Evolutionary conservation across 257 asterid genomes (phyloP).

Genomic region (Plantago ovata): DNA sequence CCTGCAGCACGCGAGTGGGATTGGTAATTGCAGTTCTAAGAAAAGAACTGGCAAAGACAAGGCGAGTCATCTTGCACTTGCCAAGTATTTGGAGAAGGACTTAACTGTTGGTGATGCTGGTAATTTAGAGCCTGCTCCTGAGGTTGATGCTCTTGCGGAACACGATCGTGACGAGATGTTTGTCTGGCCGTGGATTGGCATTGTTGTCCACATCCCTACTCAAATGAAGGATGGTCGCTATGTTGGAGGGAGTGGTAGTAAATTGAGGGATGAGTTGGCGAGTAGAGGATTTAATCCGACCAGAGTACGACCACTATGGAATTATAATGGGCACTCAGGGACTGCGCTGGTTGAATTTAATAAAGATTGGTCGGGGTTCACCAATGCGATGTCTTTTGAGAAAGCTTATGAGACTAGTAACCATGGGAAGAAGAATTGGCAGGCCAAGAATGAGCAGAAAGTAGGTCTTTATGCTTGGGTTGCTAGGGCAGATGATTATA

Average conservation of each 20-base stretch:
- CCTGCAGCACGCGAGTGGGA: constrained; percentile 61
- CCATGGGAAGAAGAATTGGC: constrained; percentile 75
- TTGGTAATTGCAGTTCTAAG: constrained; percentile 46
- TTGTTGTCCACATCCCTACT: constrained; percentile 60
- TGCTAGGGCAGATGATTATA: constrained; percentile 85
- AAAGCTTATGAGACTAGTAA: constrained; percentile 56
- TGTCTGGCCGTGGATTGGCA: constrained; percentile 96
- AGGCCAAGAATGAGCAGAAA: constrained; percentile 32
- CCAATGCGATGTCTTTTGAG: constrained; percentile 74
- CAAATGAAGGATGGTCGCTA: constrained; percentile 50
- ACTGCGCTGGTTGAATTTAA: constrained; percentile 74
- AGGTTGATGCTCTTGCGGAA: constrained; percentile 46
- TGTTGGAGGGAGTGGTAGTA: constrained; percentile 81
- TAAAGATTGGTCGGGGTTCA: constrained; percentile 82
- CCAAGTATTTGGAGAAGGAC: constrained; percentile 57
- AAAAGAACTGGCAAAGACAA: constrained; percentile 56
- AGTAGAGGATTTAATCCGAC: constrained; percentile 63
- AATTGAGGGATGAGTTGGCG: constrained; percentile 54
- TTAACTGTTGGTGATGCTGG: constrained; percentile 29
- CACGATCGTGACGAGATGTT: constrained; percentile 66
- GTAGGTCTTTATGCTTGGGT: constrained; percentile 75
- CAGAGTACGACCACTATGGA: constrained; percentile 80
- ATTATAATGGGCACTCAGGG: constrained; percentile 73
- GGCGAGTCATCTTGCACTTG: constrained; percentile 68
- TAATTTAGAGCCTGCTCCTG: constrained; percentile 35